These are phyloP conservation scores for Rubia balearica DNA, from an alignment of 305 asterid genomes.

Conservation along the genomic window DNA sequence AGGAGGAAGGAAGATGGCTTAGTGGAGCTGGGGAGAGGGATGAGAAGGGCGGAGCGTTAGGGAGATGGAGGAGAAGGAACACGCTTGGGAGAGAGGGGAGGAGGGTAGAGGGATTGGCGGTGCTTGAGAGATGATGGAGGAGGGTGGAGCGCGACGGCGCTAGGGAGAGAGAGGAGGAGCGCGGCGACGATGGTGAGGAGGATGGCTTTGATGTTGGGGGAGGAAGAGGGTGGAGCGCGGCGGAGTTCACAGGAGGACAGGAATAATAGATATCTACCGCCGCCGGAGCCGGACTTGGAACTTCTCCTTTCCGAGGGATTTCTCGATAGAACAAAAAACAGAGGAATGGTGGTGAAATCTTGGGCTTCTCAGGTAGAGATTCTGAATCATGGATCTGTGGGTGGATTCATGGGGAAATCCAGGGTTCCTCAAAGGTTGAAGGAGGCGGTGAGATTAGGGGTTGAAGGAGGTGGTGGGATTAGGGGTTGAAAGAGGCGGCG, in stretches of 20 bases:
- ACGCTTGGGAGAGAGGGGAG: too few relatives aligned
- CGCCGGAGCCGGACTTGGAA: slow-evolving; percentile 37
- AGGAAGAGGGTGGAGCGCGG: slow-evolving; percentile 44
- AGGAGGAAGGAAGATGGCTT: too few relatives aligned
- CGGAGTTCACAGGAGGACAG: slow-evolving; percentile 45
- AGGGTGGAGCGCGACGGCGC: too few relatives aligned
- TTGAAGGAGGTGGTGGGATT: slow-evolving; percentile 40
- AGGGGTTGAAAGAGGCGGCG: slow-evolving; percentile 27
- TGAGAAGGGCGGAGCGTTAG: too few relatives aligned
- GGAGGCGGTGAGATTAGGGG: slow-evolving; percentile 48
- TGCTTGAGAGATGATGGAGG: too few relatives aligned
- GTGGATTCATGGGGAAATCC: slow-evolving; percentile 63
- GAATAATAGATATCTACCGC: slow-evolving; percentile 25
- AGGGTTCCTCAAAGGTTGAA: background rate
- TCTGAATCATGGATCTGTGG: slow-evolving; percentile 46
- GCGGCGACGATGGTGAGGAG: too few relatives aligned
- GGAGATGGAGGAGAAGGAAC: too few relatives aligned
- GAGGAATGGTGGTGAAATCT: slow-evolving; percentile 45
- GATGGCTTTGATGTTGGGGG: too few relatives aligned
- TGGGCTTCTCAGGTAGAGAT: slow-evolving; percentile 68
- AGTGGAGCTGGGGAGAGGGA: too few relatives aligned
- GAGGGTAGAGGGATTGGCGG: too few relatives aligned
- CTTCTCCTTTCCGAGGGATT: slow-evolving; percentile 48
- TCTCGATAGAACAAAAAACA: slow-evolving; percentile 34
- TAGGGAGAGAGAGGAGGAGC: too few relatives aligned